Base-by-base conservation (phyloP, 1,284 basidiomycete genomes). In the Rhodotorula glutinis region DNA sequence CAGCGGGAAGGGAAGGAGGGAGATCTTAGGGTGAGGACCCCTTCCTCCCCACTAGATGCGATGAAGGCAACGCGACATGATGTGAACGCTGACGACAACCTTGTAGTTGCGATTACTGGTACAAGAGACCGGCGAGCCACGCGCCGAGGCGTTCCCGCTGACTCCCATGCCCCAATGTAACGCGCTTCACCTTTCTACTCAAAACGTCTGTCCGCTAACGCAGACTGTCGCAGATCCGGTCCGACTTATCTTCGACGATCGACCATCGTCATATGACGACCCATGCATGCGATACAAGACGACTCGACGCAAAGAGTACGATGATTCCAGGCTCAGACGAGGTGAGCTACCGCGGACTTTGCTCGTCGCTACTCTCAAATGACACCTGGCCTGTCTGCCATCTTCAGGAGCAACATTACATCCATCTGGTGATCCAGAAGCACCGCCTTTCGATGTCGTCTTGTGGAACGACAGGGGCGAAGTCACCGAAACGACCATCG, bases 401-500 rank as follows among this genome's bases (percentile, higher is more conserved):
- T n/a, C n/a, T n/a, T n/a, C 61, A 71, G 70, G 67, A 3, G 70
- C 70, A 0, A 66, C 64, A 0, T 53, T 71, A 0, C 17, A 33
- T 0, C 60, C 70, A 0, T 60, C 58, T 0, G 13, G 41, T 14
- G 40, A 59, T 0, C 53, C 56, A 0, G 4, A 30, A 9, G 47
- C 13, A 1, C 56, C 70, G 1, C 66, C 70, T 1, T 72, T 72
- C 51, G 70, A 72, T 49, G 65, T 65, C 5, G 30, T 72, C 30
- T 21, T 72, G 7, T 67, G 29, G 57, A 72, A 69, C 60, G 13
- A 46, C 9, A 4, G 25, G 3, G 4, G 27, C 49, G 47, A 69
- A 27, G 23, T 72, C 10, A 72, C 70, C 1, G 70, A 72, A 25
- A 62, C 70, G 29, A 59, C 60, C 27, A 72, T 72, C 53, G 59